phyloP scores from a whole-genome alignment of 2,329 filamentous ascomycete genomes.

The Neopestalotiopsis rosae region DNA sequence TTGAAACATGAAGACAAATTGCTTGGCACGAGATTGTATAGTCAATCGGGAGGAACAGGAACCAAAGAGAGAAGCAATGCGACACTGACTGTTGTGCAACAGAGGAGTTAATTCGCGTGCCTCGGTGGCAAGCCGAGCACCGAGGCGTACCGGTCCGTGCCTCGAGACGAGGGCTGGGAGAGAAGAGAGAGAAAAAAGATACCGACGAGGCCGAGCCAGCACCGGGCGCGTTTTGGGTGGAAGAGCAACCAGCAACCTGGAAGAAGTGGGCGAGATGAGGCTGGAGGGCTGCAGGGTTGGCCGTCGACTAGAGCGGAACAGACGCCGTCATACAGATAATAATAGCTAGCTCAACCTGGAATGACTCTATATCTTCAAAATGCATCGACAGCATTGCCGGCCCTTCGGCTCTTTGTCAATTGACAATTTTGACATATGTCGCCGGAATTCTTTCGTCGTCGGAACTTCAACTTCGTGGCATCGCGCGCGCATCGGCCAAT shows the following conservation, averaged over 20 bases:
- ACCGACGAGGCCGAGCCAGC: constrained; percentile 11
- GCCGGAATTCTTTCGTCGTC: not conserved
- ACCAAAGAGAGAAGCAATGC: not conserved
- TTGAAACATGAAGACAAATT: too few relatives aligned
- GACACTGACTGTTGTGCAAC: not conserved
- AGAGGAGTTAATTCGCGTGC: not conserved
- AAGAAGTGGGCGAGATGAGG: not conserved
- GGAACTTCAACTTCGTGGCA: not conserved
- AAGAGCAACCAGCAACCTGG: not conserved
- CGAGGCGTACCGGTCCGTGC: not conserved
- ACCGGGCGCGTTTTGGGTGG: not conserved
- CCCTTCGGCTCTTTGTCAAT: not conserved
- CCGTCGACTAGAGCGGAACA: not conserved
- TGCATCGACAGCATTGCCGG: not conserved
- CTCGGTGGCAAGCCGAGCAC: not conserved
- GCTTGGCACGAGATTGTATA: not conserved
- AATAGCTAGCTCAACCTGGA: not conserved
- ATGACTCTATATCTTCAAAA: not conserved
- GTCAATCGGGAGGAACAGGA: not conserved
- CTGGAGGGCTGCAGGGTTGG: constrained; percentile 4
- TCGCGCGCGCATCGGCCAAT: not conserved
- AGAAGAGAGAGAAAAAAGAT: not conserved
- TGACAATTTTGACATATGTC: not conserved
- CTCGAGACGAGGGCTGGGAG: not conserved
- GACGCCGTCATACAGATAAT: not conserved